Percentiles rank a stretch among this genome's conserved stretches.
These are phyloP conservation scores for Bruguiera parviflora DNA, from an alignment of 345 rosid genomes.

Conservation along the genomic window DNA sequence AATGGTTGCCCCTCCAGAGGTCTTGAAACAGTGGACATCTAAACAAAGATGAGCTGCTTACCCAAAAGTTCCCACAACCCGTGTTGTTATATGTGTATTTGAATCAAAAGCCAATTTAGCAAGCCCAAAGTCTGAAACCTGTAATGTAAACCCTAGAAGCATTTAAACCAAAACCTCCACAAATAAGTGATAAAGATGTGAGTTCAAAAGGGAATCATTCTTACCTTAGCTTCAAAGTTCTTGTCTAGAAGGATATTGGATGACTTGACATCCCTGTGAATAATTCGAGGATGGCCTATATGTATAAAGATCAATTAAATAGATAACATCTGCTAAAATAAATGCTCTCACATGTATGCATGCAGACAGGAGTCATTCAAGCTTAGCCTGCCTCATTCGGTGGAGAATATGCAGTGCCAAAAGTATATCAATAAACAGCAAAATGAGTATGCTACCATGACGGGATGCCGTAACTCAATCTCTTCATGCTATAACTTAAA, in stretches of 20 bases:
- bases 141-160: slow-evolving; percentile 22
- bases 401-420: no score
- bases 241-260: slow-evolving; percentile 86
- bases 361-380: no score
- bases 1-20: background rate
- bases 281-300: slow-evolving; percentile 86
- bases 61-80: slow-evolving; percentile 99
- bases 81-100: slow-evolving; percentile 82
- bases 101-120: slow-evolving; percentile 88
- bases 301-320: slow-evolving; percentile 7
- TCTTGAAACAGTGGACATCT: background rate
- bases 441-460: no score
- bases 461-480: no score
- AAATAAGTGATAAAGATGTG: slow-evolving; percentile 7
- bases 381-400: no score
- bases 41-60: slow-evolving; percentile 30
- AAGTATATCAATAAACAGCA: no score
- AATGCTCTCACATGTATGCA: background rate
- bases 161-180: slow-evolving; percentile 18
- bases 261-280: slow-evolving; percentile 95
- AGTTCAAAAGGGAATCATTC: slow-evolving; percentile 10
- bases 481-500: no score
- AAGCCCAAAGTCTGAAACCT: slow-evolving; percentile 99
- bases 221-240: slow-evolving; percentile 82
- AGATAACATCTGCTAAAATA: slow-evolving; percentile 6